These are phyloP conservation scores for Mytilinidion resinicola DNA, from an alignment of 495 filamentous ascomycete species.

Conservation along the genomic window DNA sequence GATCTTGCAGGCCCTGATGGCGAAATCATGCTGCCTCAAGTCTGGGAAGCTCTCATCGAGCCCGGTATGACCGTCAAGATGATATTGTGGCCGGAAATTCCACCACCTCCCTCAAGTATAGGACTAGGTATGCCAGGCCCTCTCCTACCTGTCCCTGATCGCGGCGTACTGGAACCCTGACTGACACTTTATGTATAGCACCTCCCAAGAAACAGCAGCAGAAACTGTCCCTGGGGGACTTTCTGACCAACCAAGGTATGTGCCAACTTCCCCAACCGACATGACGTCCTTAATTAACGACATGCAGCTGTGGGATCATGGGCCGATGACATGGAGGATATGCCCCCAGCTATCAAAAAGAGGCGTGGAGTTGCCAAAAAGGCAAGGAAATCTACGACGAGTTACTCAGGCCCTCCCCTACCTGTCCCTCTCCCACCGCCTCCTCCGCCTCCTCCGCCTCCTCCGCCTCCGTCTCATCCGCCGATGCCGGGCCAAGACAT, in stretches of 20 bases:
- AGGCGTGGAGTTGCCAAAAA: too few relatives aligned
- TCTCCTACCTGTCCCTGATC: too few relatives aligned
- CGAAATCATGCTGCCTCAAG: slow-evolving; percentile 73
- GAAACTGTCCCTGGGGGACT: slow-evolving; percentile 91
- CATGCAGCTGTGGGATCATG: slow-evolving; percentile 78
- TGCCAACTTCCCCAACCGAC: slow-evolving; percentile 18
- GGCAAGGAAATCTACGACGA: too few relatives aligned
- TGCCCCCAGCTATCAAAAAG: too few relatives aligned
- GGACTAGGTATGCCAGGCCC: not conserved
- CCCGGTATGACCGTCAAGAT: slow-evolving; percentile 83
- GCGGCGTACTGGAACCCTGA: not conserved
- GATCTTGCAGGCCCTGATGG: slow-evolving; percentile 75
- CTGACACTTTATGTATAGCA: slow-evolving; percentile 47
- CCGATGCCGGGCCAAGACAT: too few relatives aligned
- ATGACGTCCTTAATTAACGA: slow-evolving; percentile 35
- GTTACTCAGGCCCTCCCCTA: too few relatives aligned
- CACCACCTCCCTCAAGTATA: slow-evolving; percentile 10
- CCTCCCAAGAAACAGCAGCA: slow-evolving; percentile 78
- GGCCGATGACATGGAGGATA: slow-evolving; percentile 97
- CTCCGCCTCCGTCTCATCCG: too few relatives aligned
- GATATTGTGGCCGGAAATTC: slow-evolving; percentile 75
- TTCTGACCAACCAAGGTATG: slow-evolving; percentile 82
- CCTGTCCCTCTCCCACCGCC: too few relatives aligned
- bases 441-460: too few relatives aligned
- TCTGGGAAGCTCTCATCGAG: slow-evolving; percentile 75